These are phyloP conservation scores for Sextonia rubra DNA, from an alignment of 164 flowering plant species.

Conservation along the genomic window DNA sequence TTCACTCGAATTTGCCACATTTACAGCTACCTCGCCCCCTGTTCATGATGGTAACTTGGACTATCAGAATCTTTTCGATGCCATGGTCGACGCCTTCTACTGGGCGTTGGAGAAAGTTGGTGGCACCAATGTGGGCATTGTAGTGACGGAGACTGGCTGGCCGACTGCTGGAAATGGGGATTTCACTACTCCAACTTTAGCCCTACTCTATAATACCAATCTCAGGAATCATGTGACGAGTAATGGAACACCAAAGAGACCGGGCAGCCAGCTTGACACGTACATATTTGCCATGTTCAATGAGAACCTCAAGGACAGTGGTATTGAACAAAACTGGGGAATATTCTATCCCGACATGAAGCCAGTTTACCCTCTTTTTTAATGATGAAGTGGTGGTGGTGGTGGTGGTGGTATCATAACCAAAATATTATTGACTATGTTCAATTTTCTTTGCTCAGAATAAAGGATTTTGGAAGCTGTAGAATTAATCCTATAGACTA, in stretches of 20 bases:
- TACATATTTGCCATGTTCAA: constrained; percentile 27
- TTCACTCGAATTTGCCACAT: constrained; percentile 12
- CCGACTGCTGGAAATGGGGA: constrained; percentile 25
- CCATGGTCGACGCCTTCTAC: constrained; percentile 29
- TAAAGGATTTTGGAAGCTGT: too few relatives aligned
- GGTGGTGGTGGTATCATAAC: too few relatives aligned
- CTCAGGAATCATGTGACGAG: constrained; percentile 7
- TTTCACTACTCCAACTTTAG: constrained; percentile 13
- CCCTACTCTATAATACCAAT: constrained; percentile 17
- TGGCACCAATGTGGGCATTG: constrained; percentile 4
- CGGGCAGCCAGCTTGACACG: constrained; percentile 5
- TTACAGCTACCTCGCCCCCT: neutral
- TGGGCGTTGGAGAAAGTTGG: constrained; percentile 25
- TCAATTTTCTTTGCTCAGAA: neutral
- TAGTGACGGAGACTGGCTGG: constrained; percentile 32
- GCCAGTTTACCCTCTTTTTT: constrained; percentile 18
- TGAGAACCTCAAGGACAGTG: constrained; percentile 19
- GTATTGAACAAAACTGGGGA: constrained; percentile 21
- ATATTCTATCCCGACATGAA: constrained; percentile 18
- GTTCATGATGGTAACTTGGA: constrained; percentile 18
- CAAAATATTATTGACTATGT: neutral
- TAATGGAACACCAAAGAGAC: constrained; percentile 26
- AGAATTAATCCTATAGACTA: too few relatives aligned
- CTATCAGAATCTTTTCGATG: constrained; percentile 25
- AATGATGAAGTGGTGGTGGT: too few relatives aligned